Evolutionary conservation across 208 protist genomes (phyloP).

Genomic region (Acanthamoeba sp.): DNA sequence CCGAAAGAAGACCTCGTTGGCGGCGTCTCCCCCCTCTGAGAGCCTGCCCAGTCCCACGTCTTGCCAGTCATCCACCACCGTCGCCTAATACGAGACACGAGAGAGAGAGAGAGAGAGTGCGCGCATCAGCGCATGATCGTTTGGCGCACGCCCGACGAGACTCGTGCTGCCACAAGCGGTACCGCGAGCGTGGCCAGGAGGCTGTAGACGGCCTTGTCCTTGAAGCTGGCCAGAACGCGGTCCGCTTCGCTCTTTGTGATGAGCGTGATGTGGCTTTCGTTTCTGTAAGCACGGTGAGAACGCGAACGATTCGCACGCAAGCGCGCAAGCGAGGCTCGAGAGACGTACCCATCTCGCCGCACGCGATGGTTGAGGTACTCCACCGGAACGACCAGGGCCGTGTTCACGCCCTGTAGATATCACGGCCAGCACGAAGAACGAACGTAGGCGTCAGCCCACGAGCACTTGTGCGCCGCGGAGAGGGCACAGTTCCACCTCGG

Average conservation of each 20-base stretch:
- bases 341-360: neutral
- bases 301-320: neutral
- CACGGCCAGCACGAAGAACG: no score
- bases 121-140: neutral
- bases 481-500: no score
- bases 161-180: no score
- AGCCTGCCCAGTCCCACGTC: slow-evolving; percentile 30
- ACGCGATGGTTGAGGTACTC: neutral
- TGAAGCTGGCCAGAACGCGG: neutral
- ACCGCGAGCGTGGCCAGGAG: slow-evolving; percentile 3
- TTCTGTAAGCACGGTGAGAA: neutral
- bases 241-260: neutral
- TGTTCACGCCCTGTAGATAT: neutral
- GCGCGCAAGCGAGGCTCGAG: no score
- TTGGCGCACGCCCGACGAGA: neutral
- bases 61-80: slow-evolving; percentile 1
- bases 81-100: neutral
- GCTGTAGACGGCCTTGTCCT: neutral
- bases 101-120: neutral
- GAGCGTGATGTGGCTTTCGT: slow-evolving; percentile 24
- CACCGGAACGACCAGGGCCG: neutral
- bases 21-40: neutral
- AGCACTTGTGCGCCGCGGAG: no score
- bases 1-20: slow-evolving; percentile 51
- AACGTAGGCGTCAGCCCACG: no score